Evolutionary conservation across 306 rosid species (phyloP).

Genomic region (Oxytropis ochrocephala): DNA sequence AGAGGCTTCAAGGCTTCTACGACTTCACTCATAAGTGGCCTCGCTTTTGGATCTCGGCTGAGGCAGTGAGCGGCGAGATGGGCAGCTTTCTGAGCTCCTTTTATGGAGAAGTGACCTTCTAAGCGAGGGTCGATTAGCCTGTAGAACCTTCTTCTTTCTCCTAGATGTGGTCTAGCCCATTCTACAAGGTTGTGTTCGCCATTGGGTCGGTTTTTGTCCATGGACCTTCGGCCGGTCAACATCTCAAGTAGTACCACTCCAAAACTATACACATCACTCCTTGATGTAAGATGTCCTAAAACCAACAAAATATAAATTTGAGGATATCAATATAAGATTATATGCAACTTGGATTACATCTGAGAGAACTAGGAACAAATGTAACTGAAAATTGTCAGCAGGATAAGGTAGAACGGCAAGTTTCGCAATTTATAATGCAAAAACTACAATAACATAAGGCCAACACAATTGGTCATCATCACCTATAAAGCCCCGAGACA

Average conservation of each 20-base stretch:
- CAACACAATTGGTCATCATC: background rate
- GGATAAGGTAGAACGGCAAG: background rate
- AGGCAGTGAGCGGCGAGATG: constrained; percentile 10
- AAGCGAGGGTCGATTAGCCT: background rate
- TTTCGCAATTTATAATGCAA: background rate
- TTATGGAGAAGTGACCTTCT: constrained; percentile 11
- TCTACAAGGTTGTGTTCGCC: constrained; percentile 96
- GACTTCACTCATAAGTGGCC: constrained; percentile 9
- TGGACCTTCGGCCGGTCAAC: constrained; percentile 91
- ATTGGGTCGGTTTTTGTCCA: constrained; percentile 91
- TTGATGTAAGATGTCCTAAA: constrained; percentile 86
- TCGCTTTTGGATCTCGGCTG: constrained; percentile 10
- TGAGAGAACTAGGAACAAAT: background rate
- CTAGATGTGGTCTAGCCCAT: constrained; percentile 96
- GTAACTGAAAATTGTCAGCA: background rate
- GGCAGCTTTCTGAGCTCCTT: constrained; percentile 9
- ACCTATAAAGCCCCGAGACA: too few relatives aligned
- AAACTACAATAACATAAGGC: background rate
- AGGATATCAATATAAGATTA: background rate
- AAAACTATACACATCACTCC: constrained; percentile 90
- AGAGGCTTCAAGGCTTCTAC: constrained; percentile 57
- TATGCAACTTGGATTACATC: background rate
- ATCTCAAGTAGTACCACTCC: constrained; percentile 96
- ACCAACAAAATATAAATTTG: constrained; percentile 9
- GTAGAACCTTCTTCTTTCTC: constrained; percentile 24